phyloP scores from a whole-genome alignment of 2,329 filamentous ascomycete species.

The Alternaria triticimaculans region DNA sequence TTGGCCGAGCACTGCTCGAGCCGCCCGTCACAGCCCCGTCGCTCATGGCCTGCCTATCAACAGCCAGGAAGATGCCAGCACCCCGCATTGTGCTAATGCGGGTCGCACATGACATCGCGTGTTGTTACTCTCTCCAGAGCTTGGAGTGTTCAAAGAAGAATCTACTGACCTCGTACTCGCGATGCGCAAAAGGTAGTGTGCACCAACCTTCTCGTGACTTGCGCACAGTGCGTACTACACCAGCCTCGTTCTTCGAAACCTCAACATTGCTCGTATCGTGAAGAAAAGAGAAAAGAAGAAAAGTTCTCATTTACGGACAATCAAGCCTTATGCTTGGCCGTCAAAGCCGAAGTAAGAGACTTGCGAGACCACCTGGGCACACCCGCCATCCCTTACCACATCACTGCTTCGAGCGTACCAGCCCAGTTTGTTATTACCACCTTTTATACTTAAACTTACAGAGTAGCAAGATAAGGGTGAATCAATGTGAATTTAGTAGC shows the following conservation, averaged over 20 bases:
- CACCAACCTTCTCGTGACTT: not conserved
- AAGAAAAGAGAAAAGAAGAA: not conserved
- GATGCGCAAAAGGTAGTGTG: not conserved
- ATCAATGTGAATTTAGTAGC: not conserved
- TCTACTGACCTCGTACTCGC: not conserved
- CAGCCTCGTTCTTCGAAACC: not conserved
- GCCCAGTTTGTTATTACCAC: not conserved
- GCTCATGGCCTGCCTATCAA: not conserved
- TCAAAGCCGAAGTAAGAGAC: not conserved
- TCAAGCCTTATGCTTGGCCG: fast-evolving
- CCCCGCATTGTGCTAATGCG: not conserved
- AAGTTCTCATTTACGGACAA: not conserved
- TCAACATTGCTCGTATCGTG: not conserved
- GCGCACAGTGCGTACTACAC: not conserved
- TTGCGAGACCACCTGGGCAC: not conserved
- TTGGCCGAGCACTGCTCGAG: not conserved
- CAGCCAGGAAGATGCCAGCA: not conserved
- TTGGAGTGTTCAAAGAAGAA: not conserved
- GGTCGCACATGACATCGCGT: not conserved
- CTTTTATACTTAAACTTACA: not conserved
- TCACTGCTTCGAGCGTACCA: not conserved
- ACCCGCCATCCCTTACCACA: not conserved
- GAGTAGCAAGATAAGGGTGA: fast-evolving
- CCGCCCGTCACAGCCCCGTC: not conserved
- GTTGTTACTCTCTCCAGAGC: not conserved